Evolutionary conservation across 2,329 filamentous ascomycete species (phyloP).

Genomic region (Coniella vitis): DNA sequence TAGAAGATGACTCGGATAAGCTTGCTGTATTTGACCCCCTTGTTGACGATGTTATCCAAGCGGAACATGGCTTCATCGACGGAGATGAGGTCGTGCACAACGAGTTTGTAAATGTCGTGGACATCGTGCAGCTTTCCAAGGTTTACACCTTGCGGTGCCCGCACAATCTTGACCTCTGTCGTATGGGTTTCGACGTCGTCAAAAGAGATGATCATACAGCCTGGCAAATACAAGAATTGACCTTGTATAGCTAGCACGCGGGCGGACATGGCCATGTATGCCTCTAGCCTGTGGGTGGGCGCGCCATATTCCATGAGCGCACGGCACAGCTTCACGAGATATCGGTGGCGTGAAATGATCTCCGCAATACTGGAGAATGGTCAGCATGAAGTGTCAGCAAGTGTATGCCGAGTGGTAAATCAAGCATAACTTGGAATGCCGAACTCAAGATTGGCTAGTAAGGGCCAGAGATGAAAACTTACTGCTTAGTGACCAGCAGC

Average conservation of each 20-base stretch:
- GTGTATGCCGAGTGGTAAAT: no score
- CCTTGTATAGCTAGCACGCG: conserved; percentile 83
- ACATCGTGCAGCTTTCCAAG: conserved; percentile 67
- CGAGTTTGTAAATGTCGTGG: conserved; percentile 73
- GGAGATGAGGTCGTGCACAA: conserved; percentile 69
- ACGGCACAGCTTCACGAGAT: conserved; percentile 76
- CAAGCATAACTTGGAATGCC: not conserved
- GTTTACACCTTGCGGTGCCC: conserved; percentile 62
- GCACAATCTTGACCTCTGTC: conserved; percentile 71
- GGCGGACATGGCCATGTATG: conserved; percentile 86
- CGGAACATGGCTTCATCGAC: conserved; percentile 62
- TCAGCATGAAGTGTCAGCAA: not conserved
- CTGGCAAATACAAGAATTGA: conserved; percentile 84
- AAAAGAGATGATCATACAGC: conserved; percentile 92
- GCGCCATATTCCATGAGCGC: conserved; percentile 87
- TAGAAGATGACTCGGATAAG: conserved; percentile 60
- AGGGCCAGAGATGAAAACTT: not conserved
- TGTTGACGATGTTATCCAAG: conserved; percentile 48
- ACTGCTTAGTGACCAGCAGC: conserved; percentile 44
- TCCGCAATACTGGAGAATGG: conserved; percentile 41
- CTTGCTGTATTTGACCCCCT: conserved; percentile 39
- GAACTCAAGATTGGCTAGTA: no score
- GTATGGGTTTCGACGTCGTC: conserved; percentile 69
- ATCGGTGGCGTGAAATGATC: conserved; percentile 73
- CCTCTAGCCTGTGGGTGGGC: conserved; percentile 83